Conservation (phyloP, 225 moss, liverwort and hornwort genomes). For the Marchantia polymorpha region DNA sequence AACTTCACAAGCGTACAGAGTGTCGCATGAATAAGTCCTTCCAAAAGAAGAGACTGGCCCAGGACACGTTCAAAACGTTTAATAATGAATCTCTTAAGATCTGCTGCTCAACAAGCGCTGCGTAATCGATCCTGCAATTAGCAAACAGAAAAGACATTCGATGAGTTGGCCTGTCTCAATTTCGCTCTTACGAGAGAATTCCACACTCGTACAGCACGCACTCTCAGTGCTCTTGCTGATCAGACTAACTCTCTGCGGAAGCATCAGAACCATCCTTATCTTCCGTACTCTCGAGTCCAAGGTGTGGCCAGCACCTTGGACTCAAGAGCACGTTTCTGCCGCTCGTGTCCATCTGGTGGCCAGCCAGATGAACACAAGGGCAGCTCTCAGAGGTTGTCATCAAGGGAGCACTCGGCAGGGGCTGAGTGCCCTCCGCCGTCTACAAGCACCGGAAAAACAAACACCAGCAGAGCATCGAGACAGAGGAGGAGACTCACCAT, state of each 20-base stretch:
- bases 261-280: background rate
- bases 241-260: constrained; percentile 6
- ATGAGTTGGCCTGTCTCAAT: constrained; percentile 25
- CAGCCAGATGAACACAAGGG: constrained; percentile 14
- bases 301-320: constrained; percentile 24
- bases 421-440: background rate
- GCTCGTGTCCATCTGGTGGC: constrained; percentile 15
- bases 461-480: background rate
- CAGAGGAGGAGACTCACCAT: constrained; percentile 17
- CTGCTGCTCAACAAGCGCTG: constrained; percentile 42
- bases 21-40: constrained; percentile 12
- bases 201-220: background rate
- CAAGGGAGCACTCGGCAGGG: too few relatives aligned
- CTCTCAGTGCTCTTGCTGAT: background rate
- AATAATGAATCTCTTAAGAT: constrained; percentile 37
- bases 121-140: constrained; percentile 43
- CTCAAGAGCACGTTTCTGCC: background rate
- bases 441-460: background rate
- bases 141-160: constrained; percentile 22
- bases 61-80: constrained; percentile 4
- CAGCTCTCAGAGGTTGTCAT: background rate
- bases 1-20: constrained; percentile 11
- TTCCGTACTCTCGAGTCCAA: background rate
- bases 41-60: constrained; percentile 20
- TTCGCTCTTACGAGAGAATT: background rate